These are phyloP conservation scores for Penicillium ochrochloron DNA, from an alignment of 495 filamentous ascomycete species.

Conservation along the genomic window DNA sequence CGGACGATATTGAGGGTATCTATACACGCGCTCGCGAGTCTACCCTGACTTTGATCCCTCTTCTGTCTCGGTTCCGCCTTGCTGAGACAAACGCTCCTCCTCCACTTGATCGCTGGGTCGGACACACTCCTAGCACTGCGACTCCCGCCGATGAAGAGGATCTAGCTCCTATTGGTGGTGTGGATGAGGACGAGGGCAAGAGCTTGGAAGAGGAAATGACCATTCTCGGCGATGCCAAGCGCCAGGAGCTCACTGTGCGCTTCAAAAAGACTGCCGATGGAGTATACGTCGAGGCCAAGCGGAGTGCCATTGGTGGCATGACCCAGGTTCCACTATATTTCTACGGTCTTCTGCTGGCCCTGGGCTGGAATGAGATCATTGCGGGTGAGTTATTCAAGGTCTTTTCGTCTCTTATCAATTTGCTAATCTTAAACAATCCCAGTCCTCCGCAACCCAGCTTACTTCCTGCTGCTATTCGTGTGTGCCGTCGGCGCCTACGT, in stretches of 20 bases:
- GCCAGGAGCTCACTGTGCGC: constrained; percentile 84
- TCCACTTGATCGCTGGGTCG: constrained; percentile 80
- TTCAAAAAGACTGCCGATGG: constrained; percentile 98
- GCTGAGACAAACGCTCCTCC: constrained; percentile 71
- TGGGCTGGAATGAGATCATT: constrained; percentile 97
- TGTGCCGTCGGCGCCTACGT: constrained; percentile 77
- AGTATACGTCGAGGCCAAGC: constrained; percentile 96
- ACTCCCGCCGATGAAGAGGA: constrained; percentile 89
- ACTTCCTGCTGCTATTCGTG: constrained; percentile 86
- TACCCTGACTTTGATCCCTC: constrained; percentile 85
- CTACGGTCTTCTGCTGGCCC: constrained; percentile 81
- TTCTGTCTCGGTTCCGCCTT: constrained; percentile 83
- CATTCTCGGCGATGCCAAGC: constrained; percentile 84
- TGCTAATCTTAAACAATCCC: constrained; percentile 20
- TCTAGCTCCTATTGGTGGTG: constrained; percentile 79
- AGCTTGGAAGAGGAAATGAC: constrained; percentile 94
- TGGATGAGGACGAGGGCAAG: constrained; percentile 92
- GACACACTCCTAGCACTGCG: constrained; percentile 72
- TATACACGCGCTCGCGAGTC: constrained; percentile 91
- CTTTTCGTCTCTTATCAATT: not conserved
- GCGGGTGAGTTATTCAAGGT: constrained; percentile 65
- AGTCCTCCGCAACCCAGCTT: constrained; percentile 92
- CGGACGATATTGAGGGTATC: constrained; percentile 93
- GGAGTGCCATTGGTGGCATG: constrained; percentile 92
- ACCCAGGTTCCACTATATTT: constrained; percentile 95